These are phyloP conservation scores for Penicillium sp. DNA, from an alignment of 2,329 filamentous ascomycete species.

Conservation along the genomic window DNA sequence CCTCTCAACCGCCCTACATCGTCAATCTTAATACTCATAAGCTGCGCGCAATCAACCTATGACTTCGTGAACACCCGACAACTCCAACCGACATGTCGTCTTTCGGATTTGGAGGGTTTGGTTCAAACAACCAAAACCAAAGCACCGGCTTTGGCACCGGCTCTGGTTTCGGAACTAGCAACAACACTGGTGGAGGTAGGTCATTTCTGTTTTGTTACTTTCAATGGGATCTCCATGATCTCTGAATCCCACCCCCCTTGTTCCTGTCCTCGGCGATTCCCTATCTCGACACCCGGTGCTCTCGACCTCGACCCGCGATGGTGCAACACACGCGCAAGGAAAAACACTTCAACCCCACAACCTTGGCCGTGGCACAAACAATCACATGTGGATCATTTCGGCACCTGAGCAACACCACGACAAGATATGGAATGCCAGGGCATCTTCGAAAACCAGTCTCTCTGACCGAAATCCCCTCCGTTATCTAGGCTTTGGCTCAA, in stretches of 20 bases:
- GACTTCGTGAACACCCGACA: constrained; percentile 28
- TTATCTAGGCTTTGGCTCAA: constrained; percentile 45
- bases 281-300: constrained; percentile 26
- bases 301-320: constrained; percentile 32
- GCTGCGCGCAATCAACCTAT: constrained; percentile 27
- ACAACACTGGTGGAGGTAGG: constrained; percentile 41
- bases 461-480: constrained; percentile 41
- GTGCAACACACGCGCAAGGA: constrained; percentile 24
- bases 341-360: constrained; percentile 11
- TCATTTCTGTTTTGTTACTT: constrained; percentile 12
- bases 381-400: constrained; percentile 24
- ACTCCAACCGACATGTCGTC: constrained; percentile 37
- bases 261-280: constrained; percentile 17
- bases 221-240: constrained; percentile 1
- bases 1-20: neutral
- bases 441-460: constrained; percentile 33
- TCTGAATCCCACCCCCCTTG: constrained; percentile 6
- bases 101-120: constrained; percentile 59
- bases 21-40: constrained; percentile 2
- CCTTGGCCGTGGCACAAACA: constrained; percentile 15
- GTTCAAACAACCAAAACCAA: constrained; percentile 56
- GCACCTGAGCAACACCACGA: constrained; percentile 30
- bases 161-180: constrained; percentile 35
- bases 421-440: constrained; percentile 33
- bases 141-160: constrained; percentile 43